phyloP scores from a whole-genome alignment of 306 rosid genomes.

The Glycyrrhiza uralensis region DNA sequence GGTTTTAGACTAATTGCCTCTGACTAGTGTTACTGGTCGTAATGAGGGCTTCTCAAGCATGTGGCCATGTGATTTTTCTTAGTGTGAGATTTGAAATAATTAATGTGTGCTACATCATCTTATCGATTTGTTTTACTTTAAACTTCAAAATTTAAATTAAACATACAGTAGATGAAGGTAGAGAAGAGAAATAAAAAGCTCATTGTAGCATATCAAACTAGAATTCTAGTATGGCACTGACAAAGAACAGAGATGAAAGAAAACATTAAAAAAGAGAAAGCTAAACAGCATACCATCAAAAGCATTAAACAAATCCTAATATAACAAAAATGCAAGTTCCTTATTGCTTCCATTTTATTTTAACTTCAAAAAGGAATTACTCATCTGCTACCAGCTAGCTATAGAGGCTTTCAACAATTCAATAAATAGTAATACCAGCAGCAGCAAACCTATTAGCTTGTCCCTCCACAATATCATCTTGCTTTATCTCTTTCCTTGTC shows the following conservation, averaged over 20 bases:
- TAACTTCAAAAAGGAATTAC: conserved; percentile 1
- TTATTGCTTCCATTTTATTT: conserved; percentile 24
- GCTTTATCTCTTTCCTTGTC: background rate
- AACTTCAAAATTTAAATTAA: background rate
- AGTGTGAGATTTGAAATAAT: background rate
- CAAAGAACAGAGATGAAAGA: background rate
- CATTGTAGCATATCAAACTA: background rate
- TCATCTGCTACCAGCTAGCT: conserved; percentile 8
- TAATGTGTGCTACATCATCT: background rate
- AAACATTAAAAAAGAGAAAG: background rate
- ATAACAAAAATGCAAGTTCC: conserved; percentile 18
- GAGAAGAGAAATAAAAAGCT: background rate
- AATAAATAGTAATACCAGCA: conserved; percentile 24
- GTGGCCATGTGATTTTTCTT: conserved; percentile 21
- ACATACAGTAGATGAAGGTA: background rate
- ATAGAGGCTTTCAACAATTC: conserved; percentile 2
- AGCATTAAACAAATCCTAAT: conserved; percentile 4
- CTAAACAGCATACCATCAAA: background rate
- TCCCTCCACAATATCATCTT: conserved; percentile 11
- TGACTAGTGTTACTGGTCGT: background rate
- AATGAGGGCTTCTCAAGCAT: conserved; percentile 20
- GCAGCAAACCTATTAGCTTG: conserved; percentile 4
- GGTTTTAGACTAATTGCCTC: conserved; percentile 1
- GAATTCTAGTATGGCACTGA: background rate
- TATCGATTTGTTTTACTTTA: background rate